Percentiles rank a stretch among this genome's conserved stretches.
Conservation (phyloP, 495 filamentous ascomycete genomes). For the Aspergillus coremiiformis region DNA sequence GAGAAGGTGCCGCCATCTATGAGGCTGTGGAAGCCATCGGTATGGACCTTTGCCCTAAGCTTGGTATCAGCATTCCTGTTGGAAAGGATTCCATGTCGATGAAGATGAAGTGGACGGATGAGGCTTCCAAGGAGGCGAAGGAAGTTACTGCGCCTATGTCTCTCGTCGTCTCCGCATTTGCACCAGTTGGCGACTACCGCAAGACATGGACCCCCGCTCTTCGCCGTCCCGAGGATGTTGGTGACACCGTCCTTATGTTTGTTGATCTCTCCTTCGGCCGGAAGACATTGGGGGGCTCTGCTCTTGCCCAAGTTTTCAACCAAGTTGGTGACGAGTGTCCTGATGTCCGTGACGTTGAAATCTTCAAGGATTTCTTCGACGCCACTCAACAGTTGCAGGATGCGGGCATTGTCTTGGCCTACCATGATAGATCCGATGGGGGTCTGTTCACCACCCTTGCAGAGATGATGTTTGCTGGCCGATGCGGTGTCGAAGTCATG, state of each 20-base stretch:
- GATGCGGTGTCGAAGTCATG: conserved; percentile 81
- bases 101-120: conserved; percentile 93
- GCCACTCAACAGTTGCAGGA: conserved; percentile 82
- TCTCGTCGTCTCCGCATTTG: conserved; percentile 83
- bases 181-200: conserved; percentile 65
- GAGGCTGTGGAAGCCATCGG: conserved; percentile 92
- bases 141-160: conserved; percentile 90
- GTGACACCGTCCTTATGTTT: conserved; percentile 82
- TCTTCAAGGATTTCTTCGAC: conserved; percentile 88
- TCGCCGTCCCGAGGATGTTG: conserved; percentile 74
- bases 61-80: conserved; percentile 88
- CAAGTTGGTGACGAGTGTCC: conserved; percentile 78
- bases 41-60: conserved; percentile 73
- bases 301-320: conserved; percentile 85
- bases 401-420: conserved; percentile 80
- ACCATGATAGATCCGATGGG: conserved; percentile 91
- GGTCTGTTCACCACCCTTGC: conserved; percentile 85
- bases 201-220: conserved; percentile 93
- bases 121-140: conserved; percentile 56
- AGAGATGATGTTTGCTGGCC: conserved; percentile 98
- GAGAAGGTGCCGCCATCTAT: conserved; percentile 89
- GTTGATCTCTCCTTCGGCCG: conserved; percentile 77
- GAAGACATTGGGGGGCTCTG: conserved; percentile 82
- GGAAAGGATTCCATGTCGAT: conserved; percentile 98
- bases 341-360: conserved; percentile 71